Conservation (phyloP, 1,139 yeast species). For the Oligophagozyma castellii region DNA sequence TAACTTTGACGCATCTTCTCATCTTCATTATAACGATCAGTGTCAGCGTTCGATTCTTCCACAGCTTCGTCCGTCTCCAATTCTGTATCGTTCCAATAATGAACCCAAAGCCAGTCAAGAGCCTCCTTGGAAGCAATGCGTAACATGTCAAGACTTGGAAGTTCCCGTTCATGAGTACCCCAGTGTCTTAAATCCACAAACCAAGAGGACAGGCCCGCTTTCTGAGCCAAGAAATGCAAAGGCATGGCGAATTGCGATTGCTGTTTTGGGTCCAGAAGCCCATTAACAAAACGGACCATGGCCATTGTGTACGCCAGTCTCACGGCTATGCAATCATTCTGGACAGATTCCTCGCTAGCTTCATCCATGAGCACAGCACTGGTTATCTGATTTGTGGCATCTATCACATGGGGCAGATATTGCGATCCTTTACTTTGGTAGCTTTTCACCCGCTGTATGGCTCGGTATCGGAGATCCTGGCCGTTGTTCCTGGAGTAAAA, state of each 20-base stretch:
- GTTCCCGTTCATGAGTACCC: conserved; percentile 70
- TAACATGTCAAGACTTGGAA: conserved; percentile 60
- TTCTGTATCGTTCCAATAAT: conserved; percentile 51
- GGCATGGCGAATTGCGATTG: conserved; percentile 71
- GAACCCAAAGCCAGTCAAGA: conserved; percentile 55
- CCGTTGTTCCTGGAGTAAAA: conserved; percentile 34
- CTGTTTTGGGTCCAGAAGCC: conserved; percentile 77
- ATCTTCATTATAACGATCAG: conserved; percentile 7
- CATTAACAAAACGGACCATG: conserved; percentile 78
- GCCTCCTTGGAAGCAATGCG: conserved; percentile 48
- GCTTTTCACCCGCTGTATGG: conserved; percentile 46
- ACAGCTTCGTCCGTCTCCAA: conserved; percentile 18
- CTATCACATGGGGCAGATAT: conserved; percentile 63
- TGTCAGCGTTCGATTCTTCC: conserved; percentile 7
- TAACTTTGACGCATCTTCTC: too few relatives aligned
- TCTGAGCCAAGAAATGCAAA: conserved; percentile 57
- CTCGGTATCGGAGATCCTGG: conserved; percentile 29
- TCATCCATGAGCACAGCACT: conserved; percentile 39
- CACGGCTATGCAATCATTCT: conserved; percentile 7
- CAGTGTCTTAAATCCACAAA: conserved; percentile 87
- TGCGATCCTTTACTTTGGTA: conserved; percentile 49
- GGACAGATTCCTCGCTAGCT: conserved; percentile 12
- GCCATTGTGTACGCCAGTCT: conserved; percentile 40
- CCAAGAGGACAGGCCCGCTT: conserved; percentile 56
- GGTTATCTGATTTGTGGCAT: conserved; percentile 51